These are phyloP conservation scores for Cercospora sp. DNA, from an alignment of 2,329 filamentous ascomycete species.

Conservation along the genomic window DNA sequence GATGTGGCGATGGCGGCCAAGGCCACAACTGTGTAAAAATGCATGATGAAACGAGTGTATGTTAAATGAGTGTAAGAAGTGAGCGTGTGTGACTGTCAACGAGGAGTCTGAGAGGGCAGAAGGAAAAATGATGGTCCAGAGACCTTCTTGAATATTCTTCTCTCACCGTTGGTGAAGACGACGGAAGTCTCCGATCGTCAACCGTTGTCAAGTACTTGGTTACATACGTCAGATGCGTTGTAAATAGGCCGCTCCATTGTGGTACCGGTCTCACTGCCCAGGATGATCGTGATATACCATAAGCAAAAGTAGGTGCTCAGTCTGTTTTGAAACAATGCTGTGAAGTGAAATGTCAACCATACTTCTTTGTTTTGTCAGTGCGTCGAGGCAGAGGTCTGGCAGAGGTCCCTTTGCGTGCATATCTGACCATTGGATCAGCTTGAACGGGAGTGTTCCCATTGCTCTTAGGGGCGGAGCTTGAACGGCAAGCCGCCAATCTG, in stretches of 20 bases:
- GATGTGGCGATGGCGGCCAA: background rate
- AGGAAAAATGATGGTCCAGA: background rate
- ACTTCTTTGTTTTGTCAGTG: background rate
- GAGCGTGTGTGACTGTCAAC: background rate
- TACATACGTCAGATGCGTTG: background rate
- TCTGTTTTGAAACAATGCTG: constrained; percentile 1
- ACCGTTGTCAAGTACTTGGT: background rate
- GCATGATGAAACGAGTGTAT: background rate
- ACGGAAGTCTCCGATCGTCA: background rate
- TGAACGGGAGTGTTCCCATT: background rate
- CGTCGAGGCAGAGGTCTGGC: background rate
- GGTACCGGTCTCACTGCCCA: background rate
- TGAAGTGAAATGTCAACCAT: background rate
- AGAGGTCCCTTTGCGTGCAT: background rate
- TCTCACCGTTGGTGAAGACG: background rate
- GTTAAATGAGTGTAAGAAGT: background rate
- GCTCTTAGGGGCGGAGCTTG: background rate
- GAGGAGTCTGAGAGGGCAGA: background rate
- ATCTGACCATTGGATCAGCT: background rate
- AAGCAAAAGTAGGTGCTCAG: background rate
- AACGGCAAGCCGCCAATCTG: background rate
- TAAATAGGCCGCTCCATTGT: background rate
- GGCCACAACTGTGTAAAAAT: background rate
- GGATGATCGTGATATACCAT: background rate
- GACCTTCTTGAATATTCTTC: background rate